A percentile compares a stretch with the other conserved stretches of the same genome.
Evolutionary conservation across 495 filamentous ascomycete genomes (phyloP).

Genomic region (Aspergillus olivimuriae): DNA sequence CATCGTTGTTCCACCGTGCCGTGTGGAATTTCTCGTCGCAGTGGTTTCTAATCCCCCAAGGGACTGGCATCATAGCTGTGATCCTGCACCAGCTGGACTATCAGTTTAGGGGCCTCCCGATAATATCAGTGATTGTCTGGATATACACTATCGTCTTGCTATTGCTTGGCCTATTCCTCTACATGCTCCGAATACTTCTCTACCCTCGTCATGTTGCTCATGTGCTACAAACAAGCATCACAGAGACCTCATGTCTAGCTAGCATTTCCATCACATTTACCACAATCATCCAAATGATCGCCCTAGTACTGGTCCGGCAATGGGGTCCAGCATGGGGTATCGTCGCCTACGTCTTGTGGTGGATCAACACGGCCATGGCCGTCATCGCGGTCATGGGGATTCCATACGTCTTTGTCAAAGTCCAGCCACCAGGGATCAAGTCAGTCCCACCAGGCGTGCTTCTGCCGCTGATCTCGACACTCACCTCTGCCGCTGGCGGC

Average conservation of each 20-base stretch:
- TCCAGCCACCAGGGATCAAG: constrained; percentile 20
- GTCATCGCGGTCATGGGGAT: constrained; percentile 14
- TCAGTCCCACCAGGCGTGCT: constrained; percentile 15
- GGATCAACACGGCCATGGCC: constrained; percentile 22
- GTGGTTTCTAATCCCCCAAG: constrained; percentile 30
- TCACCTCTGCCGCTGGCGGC: constrained; percentile 26
- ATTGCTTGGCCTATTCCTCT: constrained; percentile 14
- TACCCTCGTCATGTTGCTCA: constrained; percentile 22
- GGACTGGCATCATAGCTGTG: constrained; percentile 22
- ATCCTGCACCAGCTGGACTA: constrained; percentile 26
- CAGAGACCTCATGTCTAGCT: constrained; percentile 28
- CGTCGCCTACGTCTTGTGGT: constrained; percentile 26
- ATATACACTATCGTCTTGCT: constrained; percentile 25
- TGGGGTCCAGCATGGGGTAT: constrained; percentile 16
- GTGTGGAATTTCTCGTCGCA: constrained; percentile 25
- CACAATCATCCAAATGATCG: constrained; percentile 21
- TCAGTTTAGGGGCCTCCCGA: constrained; percentile 23
- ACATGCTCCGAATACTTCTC: constrained; percentile 19
- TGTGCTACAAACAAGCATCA: constrained; percentile 14
- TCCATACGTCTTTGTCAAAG: constrained; percentile 22
- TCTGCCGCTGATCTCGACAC: constrained; percentile 23
- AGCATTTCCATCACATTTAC: constrained; percentile 26
- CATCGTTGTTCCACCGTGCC: no score
- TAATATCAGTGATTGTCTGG: constrained; percentile 27
- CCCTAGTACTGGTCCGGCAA: no score